Evolutionary conservation across 352 stramenopile species (phyloP).

Genomic region (Pythium aristosporum): DNA sequence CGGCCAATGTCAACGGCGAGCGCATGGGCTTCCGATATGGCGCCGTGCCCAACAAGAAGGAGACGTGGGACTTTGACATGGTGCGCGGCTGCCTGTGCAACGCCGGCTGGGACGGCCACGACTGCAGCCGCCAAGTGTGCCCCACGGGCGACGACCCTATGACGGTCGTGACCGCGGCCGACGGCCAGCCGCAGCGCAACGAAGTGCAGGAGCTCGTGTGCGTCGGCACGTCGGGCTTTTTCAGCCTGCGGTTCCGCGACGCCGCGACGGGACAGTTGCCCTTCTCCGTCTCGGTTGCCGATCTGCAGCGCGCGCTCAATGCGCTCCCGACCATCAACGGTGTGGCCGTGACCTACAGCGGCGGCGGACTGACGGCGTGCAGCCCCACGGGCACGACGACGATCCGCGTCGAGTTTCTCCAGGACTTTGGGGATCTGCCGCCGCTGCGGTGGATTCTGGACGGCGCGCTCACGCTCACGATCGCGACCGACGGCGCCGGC

Average conservation of each 20-base stretch:
- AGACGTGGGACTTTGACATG: slow-evolving; percentile 90
- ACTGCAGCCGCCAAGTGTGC: slow-evolving; percentile 86
- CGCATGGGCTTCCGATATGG: slow-evolving; percentile 57
- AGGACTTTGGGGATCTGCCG: slow-evolving; percentile 63
- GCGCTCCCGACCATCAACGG: slow-evolving; percentile 47
- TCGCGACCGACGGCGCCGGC: slow-evolving; percentile 44
- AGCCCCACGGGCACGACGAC: slow-evolving; percentile 45
- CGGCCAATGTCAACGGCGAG: slow-evolving; percentile 51
- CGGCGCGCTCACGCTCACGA: slow-evolving; percentile 48
- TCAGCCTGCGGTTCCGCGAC: slow-evolving; percentile 74
- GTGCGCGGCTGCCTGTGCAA: slow-evolving; percentile 86
- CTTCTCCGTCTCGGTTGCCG: slow-evolving; percentile 34
- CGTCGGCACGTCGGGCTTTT: slow-evolving; percentile 52
- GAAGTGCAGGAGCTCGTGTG: slow-evolving; percentile 82
- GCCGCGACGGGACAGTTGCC: slow-evolving; percentile 54
- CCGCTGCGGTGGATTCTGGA: slow-evolving; percentile 65
- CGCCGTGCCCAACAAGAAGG: slow-evolving; percentile 75
- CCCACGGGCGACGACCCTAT: slow-evolving; percentile 88
- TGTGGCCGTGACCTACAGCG: slow-evolving; percentile 49
- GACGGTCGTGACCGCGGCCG: slow-evolving; percentile 35
- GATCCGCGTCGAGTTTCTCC: slow-evolving; percentile 67
- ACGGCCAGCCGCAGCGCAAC: slow-evolving; percentile 57
- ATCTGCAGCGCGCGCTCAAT: slow-evolving; percentile 36
- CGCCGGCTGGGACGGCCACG: slow-evolving; percentile 86
- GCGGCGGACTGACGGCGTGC: slow-evolving; percentile 34